Conservation (phyloP, 2,329 filamentous ascomycete genomes). For the Trichoderma pleuroti region DNA sequence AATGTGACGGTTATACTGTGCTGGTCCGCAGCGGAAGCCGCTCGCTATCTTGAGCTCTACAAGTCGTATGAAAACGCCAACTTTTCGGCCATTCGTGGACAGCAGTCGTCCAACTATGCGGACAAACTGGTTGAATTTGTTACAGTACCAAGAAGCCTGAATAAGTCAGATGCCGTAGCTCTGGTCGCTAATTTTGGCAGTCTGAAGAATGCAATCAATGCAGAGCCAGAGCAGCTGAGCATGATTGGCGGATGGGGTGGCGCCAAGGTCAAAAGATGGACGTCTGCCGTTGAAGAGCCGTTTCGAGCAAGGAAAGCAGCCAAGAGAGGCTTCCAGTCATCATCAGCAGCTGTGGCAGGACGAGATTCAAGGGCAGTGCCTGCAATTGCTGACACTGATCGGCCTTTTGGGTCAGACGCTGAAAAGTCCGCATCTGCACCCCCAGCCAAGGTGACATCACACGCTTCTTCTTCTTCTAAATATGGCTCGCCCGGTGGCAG, state of each 20-base stretch:
- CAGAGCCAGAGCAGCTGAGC: conserved; percentile 77
- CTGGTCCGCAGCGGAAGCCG: conserved; percentile 92
- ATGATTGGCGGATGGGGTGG: conserved; percentile 91
- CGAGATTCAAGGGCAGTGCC: background rate
- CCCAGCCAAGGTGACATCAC: conserved; percentile 39
- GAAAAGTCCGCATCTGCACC: conserved; percentile 40
- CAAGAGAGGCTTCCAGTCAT: conserved; percentile 36
- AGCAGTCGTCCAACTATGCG: conserved; percentile 77
- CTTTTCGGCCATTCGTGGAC: conserved; percentile 77
- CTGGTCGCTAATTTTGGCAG: conserved; percentile 91
- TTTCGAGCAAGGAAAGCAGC: conserved; percentile 72
- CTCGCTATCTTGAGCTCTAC: conserved; percentile 89
- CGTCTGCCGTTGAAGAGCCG: conserved; percentile 74
- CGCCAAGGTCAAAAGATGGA: conserved; percentile 89
- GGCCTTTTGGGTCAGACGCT: conserved; percentile 34
- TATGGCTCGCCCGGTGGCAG: background rate
- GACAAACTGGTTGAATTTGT: conserved; percentile 90
- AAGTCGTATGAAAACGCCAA: conserved; percentile 87
- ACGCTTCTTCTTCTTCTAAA: background rate
- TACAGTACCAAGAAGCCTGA: conserved; percentile 82
- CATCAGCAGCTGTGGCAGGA: background rate
- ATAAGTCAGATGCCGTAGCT: conserved; percentile 90
- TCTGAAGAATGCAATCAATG: conserved; percentile 81
- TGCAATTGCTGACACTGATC: conserved; percentile 16
- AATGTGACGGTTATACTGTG: conserved; percentile 88